A percentile compares a stretch with the other conserved stretches of the same genome.
phyloP scores from a whole-genome alignment of 2,329 filamentous ascomycete species.

The Aspergillus thermomutatus region DNA sequence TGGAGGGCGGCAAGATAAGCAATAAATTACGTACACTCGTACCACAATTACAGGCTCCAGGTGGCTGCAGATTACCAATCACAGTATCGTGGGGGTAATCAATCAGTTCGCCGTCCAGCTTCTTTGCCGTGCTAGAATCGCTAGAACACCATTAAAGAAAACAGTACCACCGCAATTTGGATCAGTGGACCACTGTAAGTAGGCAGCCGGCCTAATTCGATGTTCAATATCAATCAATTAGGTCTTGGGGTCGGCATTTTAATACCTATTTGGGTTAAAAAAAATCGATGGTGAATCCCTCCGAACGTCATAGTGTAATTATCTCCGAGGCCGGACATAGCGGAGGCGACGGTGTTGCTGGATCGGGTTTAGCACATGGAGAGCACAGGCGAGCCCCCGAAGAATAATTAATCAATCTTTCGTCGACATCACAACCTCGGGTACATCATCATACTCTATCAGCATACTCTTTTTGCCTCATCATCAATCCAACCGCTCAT shows the following conservation, averaged over 20 bases:
- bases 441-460: neutral
- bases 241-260: neutral
- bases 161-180: neutral
- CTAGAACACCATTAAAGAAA: neutral
- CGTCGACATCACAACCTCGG: slow-evolving; percentile 2
- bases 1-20: slow-evolving; percentile 5
- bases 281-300: neutral
- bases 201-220: neutral
- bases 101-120: neutral
- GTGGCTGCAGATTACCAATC: neutral
- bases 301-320: neutral
- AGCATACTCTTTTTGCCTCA: neutral
- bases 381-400: neutral
- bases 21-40: neutral
- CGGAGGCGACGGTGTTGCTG: slow-evolving; percentile 15
- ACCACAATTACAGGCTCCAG: neutral
- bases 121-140: neutral
- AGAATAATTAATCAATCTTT: slow-evolving; percentile 14
- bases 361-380: slow-evolving; percentile 6
- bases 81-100: neutral
- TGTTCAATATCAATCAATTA: neutral
- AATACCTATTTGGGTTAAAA: neutral
- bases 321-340: slow-evolving; percentile 12
- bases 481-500: slow-evolving; percentile 9
- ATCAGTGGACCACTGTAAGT: neutral